Evolutionary conservation across 805 yeast genomes (phyloP).

Genomic region (Candida jianshihensis): DNA sequence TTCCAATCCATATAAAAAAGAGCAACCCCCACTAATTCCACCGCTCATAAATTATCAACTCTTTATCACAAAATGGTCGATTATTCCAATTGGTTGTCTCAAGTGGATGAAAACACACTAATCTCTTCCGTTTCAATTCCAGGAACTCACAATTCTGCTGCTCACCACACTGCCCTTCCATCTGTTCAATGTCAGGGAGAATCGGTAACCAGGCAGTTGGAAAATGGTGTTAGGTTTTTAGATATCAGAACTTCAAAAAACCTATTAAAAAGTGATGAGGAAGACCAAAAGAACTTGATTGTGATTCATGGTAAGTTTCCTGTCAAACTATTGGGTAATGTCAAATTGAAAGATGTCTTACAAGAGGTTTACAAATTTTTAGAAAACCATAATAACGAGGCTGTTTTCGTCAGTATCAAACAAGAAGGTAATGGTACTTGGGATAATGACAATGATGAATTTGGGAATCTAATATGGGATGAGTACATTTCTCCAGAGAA

Average conservation of each 20-base stretch:
- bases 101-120: constrained; percentile 42
- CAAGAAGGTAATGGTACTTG: constrained; percentile 68
- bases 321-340: constrained; percentile 51
- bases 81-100: constrained; percentile 42
- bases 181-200: constrained; percentile 72
- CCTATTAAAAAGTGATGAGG: constrained; percentile 42
- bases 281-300: constrained; percentile 43
- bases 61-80: constrained; percentile 14
- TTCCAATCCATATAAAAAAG: no score
- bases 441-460: constrained; percentile 58
- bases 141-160: constrained; percentile 84
- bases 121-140: constrained; percentile 58
- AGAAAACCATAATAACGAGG: constrained; percentile 44
- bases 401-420: constrained; percentile 60
- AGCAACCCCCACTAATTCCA: no score
- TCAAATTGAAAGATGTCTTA: constrained; percentile 43
- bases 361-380: constrained; percentile 55
- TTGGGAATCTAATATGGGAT: constrained; percentile 55
- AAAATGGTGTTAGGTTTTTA: constrained; percentile 68
- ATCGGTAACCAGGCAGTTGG: constrained; percentile 52
- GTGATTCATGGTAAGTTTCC: constrained; percentile 77
- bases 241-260: constrained; percentile 61
- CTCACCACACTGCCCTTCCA: constrained; percentile 62
- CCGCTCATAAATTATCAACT: no score
- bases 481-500: constrained; percentile 41